Percentiles rank a stretch among this genome's conserved stretches.
Conservation (phyloP, 192 early-diverging fungal genomes). For the Entomortierella lignicola region DNA sequence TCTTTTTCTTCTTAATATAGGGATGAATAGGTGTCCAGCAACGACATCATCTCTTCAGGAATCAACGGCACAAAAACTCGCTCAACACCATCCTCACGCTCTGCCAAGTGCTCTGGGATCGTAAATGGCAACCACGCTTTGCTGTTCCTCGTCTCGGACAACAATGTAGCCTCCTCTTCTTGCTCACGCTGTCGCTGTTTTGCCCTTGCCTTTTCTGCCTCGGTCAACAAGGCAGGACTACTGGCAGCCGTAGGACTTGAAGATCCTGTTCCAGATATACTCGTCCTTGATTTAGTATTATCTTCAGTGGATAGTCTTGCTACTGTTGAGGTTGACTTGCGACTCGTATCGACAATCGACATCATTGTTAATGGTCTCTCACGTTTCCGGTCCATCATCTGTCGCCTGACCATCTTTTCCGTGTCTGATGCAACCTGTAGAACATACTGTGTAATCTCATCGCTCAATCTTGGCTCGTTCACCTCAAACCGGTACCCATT, state of each 20-base stretch:
- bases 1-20: constrained; percentile 2
- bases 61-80: constrained; percentile 51
- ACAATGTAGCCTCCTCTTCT: constrained; percentile 40
- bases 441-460: constrained; percentile 83
- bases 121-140: constrained; percentile 37
- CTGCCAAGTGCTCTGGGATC: constrained; percentile 46
- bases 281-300: constrained; percentile 4
- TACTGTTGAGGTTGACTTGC: too few relatives aligned
- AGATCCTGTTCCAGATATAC: neutral
- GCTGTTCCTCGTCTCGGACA: constrained; percentile 39
- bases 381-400: constrained; percentile 54
- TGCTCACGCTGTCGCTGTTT: constrained; percentile 39
- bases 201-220: constrained; percentile 46
- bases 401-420: constrained; percentile 56
- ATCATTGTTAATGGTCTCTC: constrained; percentile 52
- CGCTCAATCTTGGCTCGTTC: constrained; percentile 75
- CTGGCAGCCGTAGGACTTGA: neutral
- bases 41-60: constrained; percentile 56
- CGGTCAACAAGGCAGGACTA: constrained; percentile 31
- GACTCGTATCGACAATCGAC: constrained; percentile 16
- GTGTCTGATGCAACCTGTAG: constrained; percentile 79
- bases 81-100: constrained; percentile 42
- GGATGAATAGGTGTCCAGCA: constrained; percentile 54
- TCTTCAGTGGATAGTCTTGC: constrained; percentile 6
- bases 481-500: constrained; percentile 91